Evolutionary conservation across 2,329 filamentous ascomycete species (phyloP), one percentile per base, ranked within the genome.

Genomic region (Ciborinia camelliae): DNA sequence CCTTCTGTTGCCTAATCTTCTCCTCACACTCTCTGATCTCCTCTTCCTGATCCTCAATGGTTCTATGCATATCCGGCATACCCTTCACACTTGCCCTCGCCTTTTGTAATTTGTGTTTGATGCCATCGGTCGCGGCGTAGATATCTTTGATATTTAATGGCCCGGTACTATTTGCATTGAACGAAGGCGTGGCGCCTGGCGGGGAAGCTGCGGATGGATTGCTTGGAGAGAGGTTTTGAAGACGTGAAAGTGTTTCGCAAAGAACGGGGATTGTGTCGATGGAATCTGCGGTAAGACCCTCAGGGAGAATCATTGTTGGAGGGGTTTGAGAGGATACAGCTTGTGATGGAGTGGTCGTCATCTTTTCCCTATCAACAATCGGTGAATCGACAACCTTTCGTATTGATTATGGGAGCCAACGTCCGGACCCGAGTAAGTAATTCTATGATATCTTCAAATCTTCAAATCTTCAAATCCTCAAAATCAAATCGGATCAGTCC

Each of bases 251-350:
- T 70, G 96, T 86, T 66, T 87, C 83, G 73, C 91, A 88, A 62
- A 97, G 86, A 73, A 92, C 87, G 32, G 92, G 91, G 62, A 96
- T 84, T 71, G 92, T 86, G 80, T 97, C 93, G 79, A 97, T 91
- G 58, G 87, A 86, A 76, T 93, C 89, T 35, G 93, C 90, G 58
- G 90, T 85, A 68, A 95, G 89, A 64, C 89, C 86, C 3, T 84
- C 79, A 39, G 88, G 83, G 73, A 74, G 70, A 32, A 70, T 73
- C 67, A 65, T 70, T 71, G 65, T 73, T 68, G 65, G 76, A 71
- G 66, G 73, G 71, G 69, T 75, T 74, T 55, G 78, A 71, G 78
- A 69, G 32, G 67, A 64, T 57, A 62, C 53, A 20, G 45, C 35
- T 64, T 68, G 70, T 39, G 68, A 65, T 32, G 69, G 64, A 26